Conservation (phyloP, 495 filamentous ascomycete genomes). For the Tuber microsphaerosporum region DNA sequence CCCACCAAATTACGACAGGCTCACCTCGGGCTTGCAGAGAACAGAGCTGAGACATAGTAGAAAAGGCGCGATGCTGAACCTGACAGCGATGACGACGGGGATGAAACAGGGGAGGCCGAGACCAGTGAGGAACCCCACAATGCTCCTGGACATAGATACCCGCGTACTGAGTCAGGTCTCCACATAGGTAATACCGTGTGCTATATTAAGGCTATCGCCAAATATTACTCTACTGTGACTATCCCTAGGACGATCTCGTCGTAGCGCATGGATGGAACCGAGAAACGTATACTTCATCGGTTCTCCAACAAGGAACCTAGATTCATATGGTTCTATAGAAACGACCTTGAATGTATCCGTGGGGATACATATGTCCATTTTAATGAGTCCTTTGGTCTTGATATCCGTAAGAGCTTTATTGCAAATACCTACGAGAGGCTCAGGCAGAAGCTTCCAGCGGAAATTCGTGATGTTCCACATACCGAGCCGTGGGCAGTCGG, state of each 20-base stretch:
- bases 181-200: background rate
- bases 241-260: background rate
- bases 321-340: constrained; percentile 21
- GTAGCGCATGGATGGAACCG: background rate
- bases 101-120: too few species aligned
- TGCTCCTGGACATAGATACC: too few species aligned
- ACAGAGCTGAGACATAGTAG: too few species aligned
- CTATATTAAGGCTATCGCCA: background rate
- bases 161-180: background rate
- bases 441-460: background rate
- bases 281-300: background rate
- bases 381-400: constrained; percentile 8
- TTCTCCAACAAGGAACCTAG: constrained; percentile 18
- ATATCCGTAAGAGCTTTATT: background rate
- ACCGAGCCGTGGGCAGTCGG: constrained; percentile 12
- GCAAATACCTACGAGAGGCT: background rate
- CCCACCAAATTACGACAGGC: too few species aligned
- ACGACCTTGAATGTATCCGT: background rate
- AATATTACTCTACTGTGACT: background rate
- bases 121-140: too few species aligned
- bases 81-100: too few species aligned
- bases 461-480: background rate
- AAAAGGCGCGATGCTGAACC: too few species aligned
- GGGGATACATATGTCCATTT: constrained; percentile 7
- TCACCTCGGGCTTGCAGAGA: too few species aligned